Evolutionary conservation across 1,284 basidiomycete genomes (phyloP), one percentile per base, ranked within the genome.

Genomic region (Ganoderma multipileum): DNA sequence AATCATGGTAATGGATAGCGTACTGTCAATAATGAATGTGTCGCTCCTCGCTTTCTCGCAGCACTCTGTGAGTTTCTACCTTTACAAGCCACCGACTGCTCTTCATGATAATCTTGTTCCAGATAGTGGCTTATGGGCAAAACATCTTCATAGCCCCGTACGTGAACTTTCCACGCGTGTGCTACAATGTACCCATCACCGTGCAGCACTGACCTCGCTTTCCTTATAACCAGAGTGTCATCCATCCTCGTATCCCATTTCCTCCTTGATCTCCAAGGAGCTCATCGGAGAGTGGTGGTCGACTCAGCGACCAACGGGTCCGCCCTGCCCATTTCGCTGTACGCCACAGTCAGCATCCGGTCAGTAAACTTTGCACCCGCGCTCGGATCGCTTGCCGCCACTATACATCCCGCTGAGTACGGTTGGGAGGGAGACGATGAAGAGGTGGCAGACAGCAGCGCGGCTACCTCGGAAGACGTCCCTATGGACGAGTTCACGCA

Each of bases 271-370:
- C 28, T 42, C n/a, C 28, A 54, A 54, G 61, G 36, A 61, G 61
- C 36, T 11, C 38, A 62, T 39, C 23, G 42, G 11, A 44, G 67
- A 44, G 5, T 38, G 11, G 85, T 87, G 65, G 81, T 79, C 18
- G 85, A 85, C 66, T 86, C 83, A 9, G 76, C 16, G 1, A n/a
- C 54, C 14, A 26, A 33, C 14, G 20, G 30, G n/a, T n/a, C n/a
- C 16, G 18, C 8, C 14, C n/a, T 8, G 18, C 20, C 20, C 1
- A 20, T 14, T 18, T 55, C 54, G 4, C 54, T 20, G 30, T 20
- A 28, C 30, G 18, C 23, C n/a, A n/a, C n/a, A n/a, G n/a, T n/a
- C 50, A 28, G 50, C 52, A 6, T 2, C 9, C 26, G 28, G 30
- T 55, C 52, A 5, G 4, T 55, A 26, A 16, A 30, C 12, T 28